These are phyloP conservation scores for barley (Hordeum vulgare) DNA, from an alignment of 176 grass and related monocot species.

Conservation along the genomic window MorexV3_pseudomolecules_assembly NC_058524.1:611418356-611418855, in stretches of 20 bases:
- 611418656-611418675: too few species aligned
- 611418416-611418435: neutral
- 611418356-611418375: neutral
- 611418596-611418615: neutral
- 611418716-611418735: neutral
- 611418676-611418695: neutral
- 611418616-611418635: neutral
- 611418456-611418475: neutral
- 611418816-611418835: neutral
- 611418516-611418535: neutral
- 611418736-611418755: neutral
- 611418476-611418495: neutral
- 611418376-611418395: neutral
- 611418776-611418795: neutral
- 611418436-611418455: neutral
- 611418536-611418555: constrained; percentile 5
- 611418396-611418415: constrained; percentile 2
- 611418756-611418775: neutral
- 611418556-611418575: neutral
- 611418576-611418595: neutral
- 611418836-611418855: neutral
- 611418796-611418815: neutral
- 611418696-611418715: neutral
- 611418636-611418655: neutral
- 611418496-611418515: neutral